Conservation (phyloP, 805 yeast genomes). For the Yamadazyma endophytica region DNA sequence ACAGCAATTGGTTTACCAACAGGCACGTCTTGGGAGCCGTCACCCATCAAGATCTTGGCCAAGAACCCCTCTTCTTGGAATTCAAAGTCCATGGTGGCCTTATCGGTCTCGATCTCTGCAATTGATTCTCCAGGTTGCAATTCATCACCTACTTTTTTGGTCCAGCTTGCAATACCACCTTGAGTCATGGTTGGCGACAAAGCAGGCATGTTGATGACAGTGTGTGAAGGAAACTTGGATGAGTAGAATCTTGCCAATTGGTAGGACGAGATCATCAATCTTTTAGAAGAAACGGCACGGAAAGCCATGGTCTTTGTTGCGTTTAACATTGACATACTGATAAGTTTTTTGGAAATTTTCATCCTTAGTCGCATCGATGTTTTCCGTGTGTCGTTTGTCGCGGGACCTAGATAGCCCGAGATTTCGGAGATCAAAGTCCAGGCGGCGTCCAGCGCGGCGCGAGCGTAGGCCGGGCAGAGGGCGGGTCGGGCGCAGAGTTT, state of each 20-base stretch:
- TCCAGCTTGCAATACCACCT: slow-evolving; percentile 89
- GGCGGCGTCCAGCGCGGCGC: slow-evolving; percentile 1
- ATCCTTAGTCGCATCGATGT: slow-evolving; percentile 16
- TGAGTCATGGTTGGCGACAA: slow-evolving; percentile 99
- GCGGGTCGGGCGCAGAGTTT: too few species aligned
- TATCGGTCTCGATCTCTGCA: slow-evolving; percentile 97
- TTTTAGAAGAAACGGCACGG: slow-evolving; percentile 15
- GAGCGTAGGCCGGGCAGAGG: too few species aligned
- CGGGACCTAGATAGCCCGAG: too few species aligned
- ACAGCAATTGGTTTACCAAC: slow-evolving; percentile 97
- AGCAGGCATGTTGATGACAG: slow-evolving; percentile 96
- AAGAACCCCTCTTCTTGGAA: slow-evolving; percentile 95
- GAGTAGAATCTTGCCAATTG: slow-evolving; percentile 39
- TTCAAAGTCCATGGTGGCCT: slow-evolving; percentile 97
- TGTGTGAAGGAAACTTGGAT: slow-evolving; percentile 70
- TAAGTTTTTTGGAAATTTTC: slow-evolving; percentile 1
- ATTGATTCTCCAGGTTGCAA: slow-evolving; percentile 89
- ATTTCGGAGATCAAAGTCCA: slow-evolving; percentile 10
- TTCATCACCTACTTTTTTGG: slow-evolving; percentile 83
- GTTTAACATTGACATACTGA: slow-evolving; percentile 7
- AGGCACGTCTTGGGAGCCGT: slow-evolving; percentile 85
- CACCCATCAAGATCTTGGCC: slow-evolving; percentile 80
- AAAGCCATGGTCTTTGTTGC: slow-evolving; percentile 14
- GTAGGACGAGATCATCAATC: slow-evolving; percentile 14
- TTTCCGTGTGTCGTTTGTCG: too few species aligned